Percentiles rank a stretch among this genome's conserved stretches.
phyloP scores from a whole-genome alignment of 106 monocot species.

The Acanthochlamys bracteata region DNA sequence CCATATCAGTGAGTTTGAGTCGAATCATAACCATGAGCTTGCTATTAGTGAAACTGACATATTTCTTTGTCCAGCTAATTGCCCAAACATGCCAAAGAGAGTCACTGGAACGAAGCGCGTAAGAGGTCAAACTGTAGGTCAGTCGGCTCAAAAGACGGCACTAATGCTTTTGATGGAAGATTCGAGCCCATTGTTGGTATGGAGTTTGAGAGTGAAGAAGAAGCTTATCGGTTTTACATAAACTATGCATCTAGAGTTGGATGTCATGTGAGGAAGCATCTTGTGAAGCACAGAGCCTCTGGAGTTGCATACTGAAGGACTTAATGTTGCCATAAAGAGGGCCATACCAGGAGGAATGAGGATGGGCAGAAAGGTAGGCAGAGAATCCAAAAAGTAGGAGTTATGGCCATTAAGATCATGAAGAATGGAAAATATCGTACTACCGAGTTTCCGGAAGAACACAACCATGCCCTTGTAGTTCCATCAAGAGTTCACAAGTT shows the following conservation, averaged over 20 bases:
- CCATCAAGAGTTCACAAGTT: slow-evolving; percentile 34
- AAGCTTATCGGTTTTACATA: slow-evolving; percentile 34
- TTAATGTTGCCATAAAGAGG: slow-evolving; percentile 48
- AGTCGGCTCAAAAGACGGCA: background rate
- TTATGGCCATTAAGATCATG: slow-evolving; percentile 34
- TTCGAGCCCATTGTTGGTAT: slow-evolving; percentile 37
- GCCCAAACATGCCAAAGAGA: background rate
- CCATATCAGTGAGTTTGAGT: slow-evolving; percentile 27
- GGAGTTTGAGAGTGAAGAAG: slow-evolving; percentile 49
- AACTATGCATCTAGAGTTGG: slow-evolving; percentile 35
- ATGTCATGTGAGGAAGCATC: slow-evolving; percentile 40
- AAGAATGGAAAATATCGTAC: slow-evolving; percentile 38
- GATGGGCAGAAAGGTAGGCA: slow-evolving; percentile 24
- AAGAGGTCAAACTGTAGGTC: background rate
- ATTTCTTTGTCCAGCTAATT: background rate
- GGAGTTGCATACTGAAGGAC: slow-evolving; percentile 38
- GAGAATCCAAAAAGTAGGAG: slow-evolving; percentile 38
- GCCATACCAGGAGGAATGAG: slow-evolving; percentile 22
- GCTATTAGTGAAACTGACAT: background rate
- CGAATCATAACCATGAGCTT: slow-evolving; percentile 33
- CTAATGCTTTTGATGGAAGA: slow-evolving; percentile 1
- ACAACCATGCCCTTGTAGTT: slow-evolving; percentile 42
- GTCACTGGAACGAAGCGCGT: slow-evolving; percentile 4
- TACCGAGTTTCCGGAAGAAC: slow-evolving; percentile 26
- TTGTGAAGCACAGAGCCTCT: slow-evolving; percentile 29